These are phyloP conservation scores for Hortaea werneckii DNA, from an alignment of 2,329 filamentous ascomycete genomes.

Conservation along the genomic window DNA sequence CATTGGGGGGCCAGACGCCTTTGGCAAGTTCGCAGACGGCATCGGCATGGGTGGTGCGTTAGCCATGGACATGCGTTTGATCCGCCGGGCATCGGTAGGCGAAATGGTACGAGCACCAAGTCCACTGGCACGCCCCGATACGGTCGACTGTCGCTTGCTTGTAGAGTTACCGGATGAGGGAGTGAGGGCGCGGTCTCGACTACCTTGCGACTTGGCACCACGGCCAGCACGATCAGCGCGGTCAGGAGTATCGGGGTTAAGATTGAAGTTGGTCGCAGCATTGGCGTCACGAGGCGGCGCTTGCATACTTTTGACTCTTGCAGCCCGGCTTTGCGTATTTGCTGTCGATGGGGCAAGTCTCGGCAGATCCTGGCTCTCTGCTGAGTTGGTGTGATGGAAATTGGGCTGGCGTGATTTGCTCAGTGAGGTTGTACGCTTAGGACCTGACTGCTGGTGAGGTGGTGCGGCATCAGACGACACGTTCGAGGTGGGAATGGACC, in stretches of 20 bases:
- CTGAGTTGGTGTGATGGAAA: constrained; percentile 15
- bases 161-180: constrained; percentile 41
- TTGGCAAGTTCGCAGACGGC: constrained; percentile 27
- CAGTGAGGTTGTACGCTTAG: constrained; percentile 18
- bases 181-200: constrained; percentile 36
- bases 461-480: too few relatives aligned
- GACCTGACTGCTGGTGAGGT: constrained; percentile 8
- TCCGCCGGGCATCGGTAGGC: constrained; percentile 80
- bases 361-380: constrained; percentile 16
- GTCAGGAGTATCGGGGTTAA: neutral
- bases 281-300: constrained; percentile 48
- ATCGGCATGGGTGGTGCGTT: constrained; percentile 46
- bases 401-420: constrained; percentile 25
- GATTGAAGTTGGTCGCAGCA: neutral
- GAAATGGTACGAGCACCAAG: constrained; percentile 91
- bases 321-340: constrained; percentile 43
- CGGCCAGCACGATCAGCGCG: neutral
- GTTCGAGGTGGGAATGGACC: too few relatives aligned
- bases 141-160: constrained; percentile 58
- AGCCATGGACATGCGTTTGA: constrained; percentile 78
- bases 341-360: constrained; percentile 26
- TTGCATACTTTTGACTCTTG: constrained; percentile 77
- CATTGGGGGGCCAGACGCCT: constrained; percentile 42
- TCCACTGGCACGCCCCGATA: constrained; percentile 69
- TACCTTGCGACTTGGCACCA: constrained; percentile 27